Base-by-base conservation (phyloP, 2,329 filamentous ascomycete species). In the Alternaria viburni region DNA sequence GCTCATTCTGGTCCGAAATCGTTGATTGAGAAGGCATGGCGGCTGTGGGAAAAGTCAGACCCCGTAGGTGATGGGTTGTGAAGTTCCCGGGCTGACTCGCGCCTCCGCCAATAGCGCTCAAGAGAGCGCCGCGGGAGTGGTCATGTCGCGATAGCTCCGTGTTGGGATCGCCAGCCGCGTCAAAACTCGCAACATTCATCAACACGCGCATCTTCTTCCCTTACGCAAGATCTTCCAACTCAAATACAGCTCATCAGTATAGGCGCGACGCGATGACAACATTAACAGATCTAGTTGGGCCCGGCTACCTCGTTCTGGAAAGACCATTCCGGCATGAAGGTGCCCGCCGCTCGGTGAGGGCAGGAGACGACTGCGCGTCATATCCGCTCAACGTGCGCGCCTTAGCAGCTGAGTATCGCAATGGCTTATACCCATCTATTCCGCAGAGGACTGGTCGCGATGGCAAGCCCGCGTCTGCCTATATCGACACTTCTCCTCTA, bases 291-390 rank as follows among this genome's bases (percentile, higher is more conserved):
- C 25, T 25, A 25, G 7, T 9, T 25, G 32, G 32, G 7, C 32
- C 32, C 32, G 0, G 32, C 32, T 0, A 0, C 15, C 32, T 36
- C 32, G 7, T 36, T 0, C 0, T 0, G 15, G 2, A 36, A 4
- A 36, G 32, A 36, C 0, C 0, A 36, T 0, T 0, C 0, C 4
- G 32, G 32, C 32, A 36, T 36, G 32, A n/a, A 36, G 32, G 32
- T n/a, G 30, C 30, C 1, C 30, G 30, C 7, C 30, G 13, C 30
- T 36, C 30, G 30, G 30, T 36, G 30, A 36, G 30, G 30, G 30
- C 30, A 36, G 30, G 30, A 36, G 30, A 1, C 30, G 13, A 36
- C 13, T 36, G 30, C 30, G 30, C 30, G 13, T 36, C 30, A 36
- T 0, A 36, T 5, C 30, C 30, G 30, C 13, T 36, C 30, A 36